Evolutionary conservation across 2,329 filamentous ascomycete genomes (phyloP), one percentile per base, ranked within the genome.

Genomic region (Colletotrichum viniferum): DNA sequence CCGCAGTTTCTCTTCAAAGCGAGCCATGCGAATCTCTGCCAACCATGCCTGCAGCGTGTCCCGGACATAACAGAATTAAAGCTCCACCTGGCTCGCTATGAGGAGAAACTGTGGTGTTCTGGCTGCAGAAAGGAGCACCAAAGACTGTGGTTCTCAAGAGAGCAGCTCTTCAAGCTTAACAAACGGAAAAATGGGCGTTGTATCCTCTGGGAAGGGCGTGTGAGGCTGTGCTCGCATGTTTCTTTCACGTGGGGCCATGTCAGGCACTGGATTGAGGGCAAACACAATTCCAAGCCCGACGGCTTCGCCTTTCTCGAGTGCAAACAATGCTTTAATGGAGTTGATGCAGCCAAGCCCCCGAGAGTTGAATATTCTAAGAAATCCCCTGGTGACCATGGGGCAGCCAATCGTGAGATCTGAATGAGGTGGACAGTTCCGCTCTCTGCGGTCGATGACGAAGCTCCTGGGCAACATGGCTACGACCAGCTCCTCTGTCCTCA

Each of bases 401-500:
- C 13, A 34, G 32, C 9, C 16, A 18, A 21, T 2, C 4, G n/a
- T 2, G n/a, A 18, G 43, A 4, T 52, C 9, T 2, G 21, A 21
- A 4, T 21, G 7, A 21, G 43, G 10, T 34, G 32, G 32, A 13
- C 12, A 5, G 34, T 52, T 13, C 52, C 52, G 0, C 24, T 24
- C 0, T 18, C 21, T 0, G 21, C 52, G 0, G 21, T 56, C 12
- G 52, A 56, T 0, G 24, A 0, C 52, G 21, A 18, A 8, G 0
- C 14, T 28, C 21, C 21, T 14, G 21, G 7, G 0, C 21, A 26
- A 9, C 14, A 48, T 0, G 0, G 38, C 18, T 16, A 24, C 52
- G 52, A 56, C 21, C 7, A 56, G 21, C 21, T 56, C 24, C 52
- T 28, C 7, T 56, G 52, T 26, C 21, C 52, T 16, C 52, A 56